Conservation (phyloP, 805 yeast genomes). For the Torulaspora gathmanii region DNA sequence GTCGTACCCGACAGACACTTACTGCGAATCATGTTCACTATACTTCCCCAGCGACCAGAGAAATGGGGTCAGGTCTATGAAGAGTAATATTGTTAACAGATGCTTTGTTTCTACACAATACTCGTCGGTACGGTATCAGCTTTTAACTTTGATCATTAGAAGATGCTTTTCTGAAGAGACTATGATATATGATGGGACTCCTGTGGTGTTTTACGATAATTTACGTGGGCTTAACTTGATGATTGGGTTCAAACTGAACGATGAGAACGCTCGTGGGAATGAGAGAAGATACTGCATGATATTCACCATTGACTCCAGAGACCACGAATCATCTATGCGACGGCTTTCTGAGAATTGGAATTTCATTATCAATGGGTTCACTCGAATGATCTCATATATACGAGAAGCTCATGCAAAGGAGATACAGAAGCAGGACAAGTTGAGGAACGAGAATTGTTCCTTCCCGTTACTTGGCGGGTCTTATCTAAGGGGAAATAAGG, state of each 20-base stretch:
- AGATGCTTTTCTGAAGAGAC: constrained; percentile 65
- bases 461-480: constrained; percentile 32
- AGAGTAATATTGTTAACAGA: constrained; percentile 23
- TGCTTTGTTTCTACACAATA: constrained; percentile 55
- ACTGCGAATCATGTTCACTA: constrained; percentile 60
- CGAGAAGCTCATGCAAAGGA: constrained; percentile 30
- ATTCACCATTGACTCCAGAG: constrained; percentile 52
- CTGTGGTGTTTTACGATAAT: constrained; percentile 61
- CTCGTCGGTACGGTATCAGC: constrained; percentile 50
- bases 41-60: constrained; percentile 41
- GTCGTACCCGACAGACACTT: constrained; percentile 41
- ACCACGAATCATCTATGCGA: constrained; percentile 30
- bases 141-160: constrained; percentile 56
- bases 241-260: constrained; percentile 57
- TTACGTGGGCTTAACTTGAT: constrained; percentile 56
- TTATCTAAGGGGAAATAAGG: constrained; percentile 51
- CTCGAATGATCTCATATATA: constrained; percentile 41
- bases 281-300: constrained; percentile 63
- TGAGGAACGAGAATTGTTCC: constrained; percentile 41
- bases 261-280: constrained; percentile 65
- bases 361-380: constrained; percentile 41
- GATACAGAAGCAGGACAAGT: constrained; percentile 26
- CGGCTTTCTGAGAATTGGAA: constrained; percentile 51
- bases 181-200: constrained; percentile 51
- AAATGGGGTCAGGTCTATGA: constrained; percentile 32